Percentiles rank a stretch among this genome's conserved stretches.
Conservation (phyloP, 2,329 filamentous ascomycete genomes). For the Penicillium polonicum region DNA sequence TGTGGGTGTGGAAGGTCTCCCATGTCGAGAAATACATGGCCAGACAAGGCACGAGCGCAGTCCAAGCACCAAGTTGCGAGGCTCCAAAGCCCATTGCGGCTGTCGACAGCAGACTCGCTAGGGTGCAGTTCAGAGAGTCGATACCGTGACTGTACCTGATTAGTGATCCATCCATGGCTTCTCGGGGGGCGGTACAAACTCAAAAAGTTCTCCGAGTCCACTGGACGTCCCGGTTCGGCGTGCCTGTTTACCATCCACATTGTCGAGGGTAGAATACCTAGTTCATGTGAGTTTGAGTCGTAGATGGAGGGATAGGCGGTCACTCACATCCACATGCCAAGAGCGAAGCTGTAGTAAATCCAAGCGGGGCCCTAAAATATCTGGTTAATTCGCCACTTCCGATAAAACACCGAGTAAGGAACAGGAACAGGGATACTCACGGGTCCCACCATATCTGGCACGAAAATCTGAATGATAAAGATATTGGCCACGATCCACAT, state of each 20-base stretch:
- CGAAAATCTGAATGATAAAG: conserved; percentile 68
- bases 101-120: conserved; percentile 85
- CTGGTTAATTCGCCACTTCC: conserved; percentile 13
- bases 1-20: conserved; percentile 99
- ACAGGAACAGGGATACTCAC: conserved; percentile 52
- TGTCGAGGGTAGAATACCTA: conserved; percentile 92
- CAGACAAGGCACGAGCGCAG: conserved; percentile 83
- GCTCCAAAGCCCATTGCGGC: conserved; percentile 90
- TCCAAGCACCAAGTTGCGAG: conserved; percentile 82
- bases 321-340: conserved; percentile 86
- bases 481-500: conserved; percentile 90
- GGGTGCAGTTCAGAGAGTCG: conserved; percentile 94
- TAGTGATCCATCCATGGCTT: conserved; percentile 22
- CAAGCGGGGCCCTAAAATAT: conserved; percentile 71
- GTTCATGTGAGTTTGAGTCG: conserved; percentile 16
- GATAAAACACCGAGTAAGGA: not conserved
- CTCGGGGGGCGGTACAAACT: conserved; percentile 52
- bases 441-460: conserved; percentile 88
- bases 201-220: conserved; percentile 92
- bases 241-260: conserved; percentile 97
- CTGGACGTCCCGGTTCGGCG: conserved; percentile 92
- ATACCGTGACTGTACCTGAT: conserved; percentile 71
- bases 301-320: not conserved
- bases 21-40: conserved; percentile 99
- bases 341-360: conserved; percentile 93